These are phyloP conservation scores for Arabidopsis thaliana DNA, from an alignment of 345 rosid genomes.

Conservation along the genomic window DNA sequence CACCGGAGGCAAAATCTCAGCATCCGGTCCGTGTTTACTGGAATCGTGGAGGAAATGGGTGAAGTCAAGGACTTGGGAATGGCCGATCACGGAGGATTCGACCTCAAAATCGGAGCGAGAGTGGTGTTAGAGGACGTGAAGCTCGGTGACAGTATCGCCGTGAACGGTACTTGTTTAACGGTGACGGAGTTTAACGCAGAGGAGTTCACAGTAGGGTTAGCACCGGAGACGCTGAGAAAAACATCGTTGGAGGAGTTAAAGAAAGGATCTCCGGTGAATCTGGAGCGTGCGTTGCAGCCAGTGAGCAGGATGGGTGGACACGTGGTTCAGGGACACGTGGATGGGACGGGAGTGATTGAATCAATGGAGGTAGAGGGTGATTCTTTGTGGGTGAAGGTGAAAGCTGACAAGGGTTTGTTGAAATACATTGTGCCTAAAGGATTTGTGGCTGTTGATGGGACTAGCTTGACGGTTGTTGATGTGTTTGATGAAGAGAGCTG, in stretches of 20 bases:
- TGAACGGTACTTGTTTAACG: constrained; percentile 87
- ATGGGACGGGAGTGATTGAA: constrained; percentile 84
- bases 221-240: constrained; percentile 82
- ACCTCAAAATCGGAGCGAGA: constrained; percentile 63
- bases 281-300: constrained; percentile 89
- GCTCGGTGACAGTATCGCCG: constrained; percentile 86
- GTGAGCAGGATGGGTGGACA: constrained; percentile 86
- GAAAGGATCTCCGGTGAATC: constrained; percentile 75
- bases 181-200: constrained; percentile 65
- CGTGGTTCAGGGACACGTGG: constrained; percentile 95
- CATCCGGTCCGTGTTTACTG: constrained; percentile 72
- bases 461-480: constrained; percentile 91
- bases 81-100: constrained; percentile 65
- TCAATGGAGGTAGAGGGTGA: constrained; percentile 67
- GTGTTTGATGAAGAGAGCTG: constrained; percentile 77
- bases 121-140: constrained; percentile 68
- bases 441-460: constrained; percentile 85
- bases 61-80: constrained; percentile 59
- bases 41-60: constrained; percentile 91
- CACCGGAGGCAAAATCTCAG: constrained; percentile 34
- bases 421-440: constrained; percentile 86
- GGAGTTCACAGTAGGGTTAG: constrained; percentile 72
- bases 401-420: constrained; percentile 54
- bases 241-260: constrained; percentile 71
- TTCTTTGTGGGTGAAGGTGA: constrained; percentile 88